These are phyloP conservation scores for Astrocystis sublimbata DNA, from an alignment of 495 filamentous ascomycete genomes.

Conservation along the genomic window DNA sequence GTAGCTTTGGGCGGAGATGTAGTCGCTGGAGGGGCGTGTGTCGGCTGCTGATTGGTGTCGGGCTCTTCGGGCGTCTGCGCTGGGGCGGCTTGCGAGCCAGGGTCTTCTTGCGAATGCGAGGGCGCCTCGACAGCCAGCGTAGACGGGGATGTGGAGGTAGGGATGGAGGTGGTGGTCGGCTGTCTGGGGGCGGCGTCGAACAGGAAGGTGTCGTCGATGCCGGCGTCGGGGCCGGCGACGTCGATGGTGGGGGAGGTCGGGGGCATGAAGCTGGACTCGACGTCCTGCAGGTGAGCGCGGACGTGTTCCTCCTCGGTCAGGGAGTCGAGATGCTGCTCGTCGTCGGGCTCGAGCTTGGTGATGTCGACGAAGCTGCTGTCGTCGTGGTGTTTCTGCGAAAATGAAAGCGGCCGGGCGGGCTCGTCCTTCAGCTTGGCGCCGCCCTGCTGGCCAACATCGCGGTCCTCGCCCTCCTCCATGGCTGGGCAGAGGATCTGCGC, in stretches of 20 bases:
- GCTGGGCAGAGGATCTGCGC: neutral
- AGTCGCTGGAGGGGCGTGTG: neutral
- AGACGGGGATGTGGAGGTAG: neutral
- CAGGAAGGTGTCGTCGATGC: slow-evolving; percentile 64
- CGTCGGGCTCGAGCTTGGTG: slow-evolving; percentile 39
- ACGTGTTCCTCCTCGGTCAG: slow-evolving; percentile 47
- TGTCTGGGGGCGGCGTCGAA: slow-evolving; percentile 47
- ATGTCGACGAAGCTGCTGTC: slow-evolving; percentile 48
- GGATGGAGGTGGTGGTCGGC: neutral
- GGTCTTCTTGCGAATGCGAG: neutral
- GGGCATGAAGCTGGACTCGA: slow-evolving; percentile 82
- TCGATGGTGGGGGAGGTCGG: slow-evolving; percentile 50
- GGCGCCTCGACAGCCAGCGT: neutral
- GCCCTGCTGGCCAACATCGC: slow-evolving; percentile 3
- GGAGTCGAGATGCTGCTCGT: slow-evolving; percentile 40
- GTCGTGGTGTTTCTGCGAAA: slow-evolving; percentile 12
- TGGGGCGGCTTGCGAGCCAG: neutral
- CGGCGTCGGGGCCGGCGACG: slow-evolving; percentile 38
- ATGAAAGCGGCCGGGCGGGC: neutral
- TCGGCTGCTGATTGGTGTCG: slow-evolving; percentile 6
- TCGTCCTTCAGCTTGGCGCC: neutral
- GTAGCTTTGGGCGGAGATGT: neutral
- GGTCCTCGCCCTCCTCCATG: slow-evolving; percentile 34
- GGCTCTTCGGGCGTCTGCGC: slow-evolving; percentile 2
- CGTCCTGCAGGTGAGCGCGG: slow-evolving; percentile 69